Evolutionary conservation across 1,284 basidiomycete species (phyloP).

Genomic region (Rhizoctonia solani): DNA sequence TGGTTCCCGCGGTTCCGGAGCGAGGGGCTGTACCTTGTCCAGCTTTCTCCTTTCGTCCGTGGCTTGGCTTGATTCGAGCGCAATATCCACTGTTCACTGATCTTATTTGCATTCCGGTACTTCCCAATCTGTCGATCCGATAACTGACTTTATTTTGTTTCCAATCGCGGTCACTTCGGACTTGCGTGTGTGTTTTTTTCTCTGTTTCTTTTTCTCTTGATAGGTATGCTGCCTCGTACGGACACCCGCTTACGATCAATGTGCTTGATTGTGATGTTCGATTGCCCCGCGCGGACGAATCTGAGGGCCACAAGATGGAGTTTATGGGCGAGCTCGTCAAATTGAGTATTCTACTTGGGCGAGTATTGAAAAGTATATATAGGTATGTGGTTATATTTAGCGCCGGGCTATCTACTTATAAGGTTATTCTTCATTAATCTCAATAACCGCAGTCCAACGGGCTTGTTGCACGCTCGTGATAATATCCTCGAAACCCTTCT

Average conservation of each 20-base stretch:
- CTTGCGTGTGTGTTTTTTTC: not conserved
- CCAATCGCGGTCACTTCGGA: constrained; percentile 4
- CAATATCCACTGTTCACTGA: no score
- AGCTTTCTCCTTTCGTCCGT: not conserved
- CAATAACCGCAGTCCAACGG: constrained; percentile 66
- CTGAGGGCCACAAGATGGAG: constrained; percentile 42
- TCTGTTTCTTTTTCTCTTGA: constrained; percentile 1
- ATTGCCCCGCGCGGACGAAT: constrained; percentile 76
- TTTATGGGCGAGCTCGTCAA: constrained; percentile 87
- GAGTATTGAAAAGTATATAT: constrained; percentile 89
- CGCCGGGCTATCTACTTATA: no score
- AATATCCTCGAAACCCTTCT: constrained; percentile 71
- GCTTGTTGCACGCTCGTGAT: constrained; percentile 80
- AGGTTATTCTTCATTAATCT: not conserved
- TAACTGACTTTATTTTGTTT: constrained; percentile 5
- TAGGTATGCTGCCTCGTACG: constrained; percentile 78
- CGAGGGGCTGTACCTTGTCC: no score
- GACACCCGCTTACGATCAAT: constrained; percentile 90
- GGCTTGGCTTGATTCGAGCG: not conserved
- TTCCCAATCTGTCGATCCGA: not conserved
- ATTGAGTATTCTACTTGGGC: constrained; percentile 82
- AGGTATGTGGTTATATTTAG: constrained; percentile 54
- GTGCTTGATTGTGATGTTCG: constrained; percentile 91
- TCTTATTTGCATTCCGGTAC: no score
- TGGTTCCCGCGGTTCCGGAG: not conserved